A percentile compares a stretch with the other conserved stretches of the same genome.
Evolutionary conservation across 495 filamentous ascomycete genomes (phyloP).

Genomic region (Aspergillus egyptiacus): DNA sequence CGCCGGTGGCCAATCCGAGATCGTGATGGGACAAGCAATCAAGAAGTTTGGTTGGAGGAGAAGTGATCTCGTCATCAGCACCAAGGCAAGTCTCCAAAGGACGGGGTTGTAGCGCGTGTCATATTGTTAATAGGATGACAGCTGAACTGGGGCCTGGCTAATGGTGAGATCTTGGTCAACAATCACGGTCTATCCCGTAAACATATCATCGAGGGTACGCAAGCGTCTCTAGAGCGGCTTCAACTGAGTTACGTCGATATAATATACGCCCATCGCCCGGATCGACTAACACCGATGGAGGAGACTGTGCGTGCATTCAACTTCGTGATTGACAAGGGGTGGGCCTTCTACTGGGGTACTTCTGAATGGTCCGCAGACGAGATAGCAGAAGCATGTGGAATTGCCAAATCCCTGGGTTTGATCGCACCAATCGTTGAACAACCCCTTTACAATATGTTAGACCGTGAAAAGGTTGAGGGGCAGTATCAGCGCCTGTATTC

Average conservation of each 20-base stretch:
- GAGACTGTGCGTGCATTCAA: conserved; percentile 83
- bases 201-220: conserved; percentile 69
- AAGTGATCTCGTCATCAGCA: conserved; percentile 77
- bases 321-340: conserved; percentile 66
- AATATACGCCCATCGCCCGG: conserved; percentile 79
- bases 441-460: conserved; percentile 76
- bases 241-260: conserved; percentile 68
- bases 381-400: conserved; percentile 68
- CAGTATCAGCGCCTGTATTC: conserved; percentile 65
- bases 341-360: conserved; percentile 88
- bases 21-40: conserved; percentile 68
- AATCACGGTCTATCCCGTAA: conserved; percentile 77
- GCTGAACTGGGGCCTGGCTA: conserved; percentile 63
- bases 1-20: conserved; percentile 61
- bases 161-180: conserved; percentile 61
- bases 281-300: conserved; percentile 77
- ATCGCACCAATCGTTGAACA: conserved; percentile 81
- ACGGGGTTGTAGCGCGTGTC: neutral
- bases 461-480: conserved; percentile 64
- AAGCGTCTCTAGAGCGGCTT: conserved; percentile 60
- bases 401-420: conserved; percentile 68
- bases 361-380: conserved; percentile 80
- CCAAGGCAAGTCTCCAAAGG: conserved; percentile 50
- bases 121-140: conserved; percentile 16
- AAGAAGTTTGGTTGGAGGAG: conserved; percentile 59